A percentile compares a stretch with the other conserved stretches of the same genome.
These are phyloP conservation scores for Mayamaea pseudoterrestris DNA, from an alignment of 108 stramenopile genomes.

Conservation along the genomic window DNA sequence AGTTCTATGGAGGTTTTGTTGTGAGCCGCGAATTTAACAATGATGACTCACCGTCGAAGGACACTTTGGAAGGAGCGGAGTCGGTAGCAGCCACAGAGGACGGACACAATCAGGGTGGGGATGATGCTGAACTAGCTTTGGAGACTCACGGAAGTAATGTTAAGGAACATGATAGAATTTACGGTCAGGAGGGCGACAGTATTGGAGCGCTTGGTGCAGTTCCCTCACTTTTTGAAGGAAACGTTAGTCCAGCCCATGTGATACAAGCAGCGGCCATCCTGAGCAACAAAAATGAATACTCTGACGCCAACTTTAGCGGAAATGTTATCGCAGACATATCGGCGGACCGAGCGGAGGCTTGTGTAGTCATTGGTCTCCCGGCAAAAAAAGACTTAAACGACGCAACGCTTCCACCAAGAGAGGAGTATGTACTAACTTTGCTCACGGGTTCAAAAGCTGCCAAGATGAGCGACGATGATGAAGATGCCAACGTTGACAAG, in stretches of 20 bases:
- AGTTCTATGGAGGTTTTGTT: neutral
- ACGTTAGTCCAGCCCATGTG: too few relatives aligned
- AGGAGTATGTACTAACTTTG: neutral
- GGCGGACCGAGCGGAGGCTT: too few relatives aligned
- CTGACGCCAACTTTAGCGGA: too few relatives aligned
- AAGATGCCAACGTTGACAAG: slow-evolving; percentile 14
- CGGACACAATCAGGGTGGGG: neutral
- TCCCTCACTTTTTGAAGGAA: too few relatives aligned
- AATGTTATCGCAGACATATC: too few relatives aligned
- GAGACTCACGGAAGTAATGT: neutral
- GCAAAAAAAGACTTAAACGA: slow-evolving; percentile 8
- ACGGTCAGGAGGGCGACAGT: slow-evolving; percentile 2
- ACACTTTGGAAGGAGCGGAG: neutral
- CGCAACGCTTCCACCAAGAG: neutral
- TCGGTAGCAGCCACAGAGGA: neutral
- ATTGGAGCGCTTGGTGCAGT: too few relatives aligned
- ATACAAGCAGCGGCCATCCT: too few relatives aligned
- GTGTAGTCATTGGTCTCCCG: too few relatives aligned
- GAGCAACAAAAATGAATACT: too few relatives aligned
- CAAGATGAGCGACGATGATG: slow-evolving; percentile 5
- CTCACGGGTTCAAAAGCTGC: neutral
- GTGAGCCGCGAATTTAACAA: neutral
- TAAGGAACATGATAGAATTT: neutral
- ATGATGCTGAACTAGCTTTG: neutral
- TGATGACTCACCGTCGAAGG: neutral